Conservation (phyloP, 2,329 filamentous ascomycete genomes). For the Cytospora piceae region DNA sequence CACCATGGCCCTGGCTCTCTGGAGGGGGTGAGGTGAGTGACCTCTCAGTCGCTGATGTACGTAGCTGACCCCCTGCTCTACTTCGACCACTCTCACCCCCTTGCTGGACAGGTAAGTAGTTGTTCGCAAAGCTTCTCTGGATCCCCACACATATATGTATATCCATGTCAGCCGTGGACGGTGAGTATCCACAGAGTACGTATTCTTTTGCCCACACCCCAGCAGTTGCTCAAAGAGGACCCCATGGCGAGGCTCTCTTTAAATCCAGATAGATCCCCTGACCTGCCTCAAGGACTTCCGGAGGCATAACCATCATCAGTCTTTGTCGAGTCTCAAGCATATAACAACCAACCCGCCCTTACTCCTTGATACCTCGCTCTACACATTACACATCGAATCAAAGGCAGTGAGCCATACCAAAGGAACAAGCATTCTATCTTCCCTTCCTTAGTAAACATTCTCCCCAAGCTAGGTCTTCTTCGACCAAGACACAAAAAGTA, state of each 20-base stretch:
- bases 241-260: slow-evolving; percentile 25
- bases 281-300: slow-evolving; percentile 21
- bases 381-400: slow-evolving; percentile 13
- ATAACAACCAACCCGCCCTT: slow-evolving; percentile 19
- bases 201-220: slow-evolving; percentile 12
- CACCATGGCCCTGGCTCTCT: neutral
- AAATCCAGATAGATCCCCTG: slow-evolving; percentile 20
- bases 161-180: slow-evolving; percentile 16
- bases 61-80: slow-evolving; percentile 12
- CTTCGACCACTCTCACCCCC: slow-evolving; percentile 14
- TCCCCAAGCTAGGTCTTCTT: slow-evolving; percentile 13
- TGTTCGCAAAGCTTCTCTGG: slow-evolving; percentile 18
- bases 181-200: slow-evolving; percentile 2
- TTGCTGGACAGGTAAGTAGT: slow-evolving; percentile 9
- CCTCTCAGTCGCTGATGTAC: slow-evolving; percentile 1
- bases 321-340: slow-evolving; percentile 21
- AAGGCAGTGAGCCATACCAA: slow-evolving; percentile 5
- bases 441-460: slow-evolving; percentile 12
- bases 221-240: slow-evolving; percentile 21
- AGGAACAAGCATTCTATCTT: slow-evolving; percentile 6
- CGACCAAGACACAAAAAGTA: slow-evolving; percentile 27
- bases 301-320: slow-evolving; percentile 18
- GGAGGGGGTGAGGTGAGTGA: neutral
- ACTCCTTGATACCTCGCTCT: slow-evolving; percentile 8
- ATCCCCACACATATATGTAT: slow-evolving; percentile 8